These are phyloP conservation scores for Colletotrichum ledebouriae DNA, from an alignment of 2,329 filamentous ascomycete genomes.

Conservation along the genomic window DNA sequence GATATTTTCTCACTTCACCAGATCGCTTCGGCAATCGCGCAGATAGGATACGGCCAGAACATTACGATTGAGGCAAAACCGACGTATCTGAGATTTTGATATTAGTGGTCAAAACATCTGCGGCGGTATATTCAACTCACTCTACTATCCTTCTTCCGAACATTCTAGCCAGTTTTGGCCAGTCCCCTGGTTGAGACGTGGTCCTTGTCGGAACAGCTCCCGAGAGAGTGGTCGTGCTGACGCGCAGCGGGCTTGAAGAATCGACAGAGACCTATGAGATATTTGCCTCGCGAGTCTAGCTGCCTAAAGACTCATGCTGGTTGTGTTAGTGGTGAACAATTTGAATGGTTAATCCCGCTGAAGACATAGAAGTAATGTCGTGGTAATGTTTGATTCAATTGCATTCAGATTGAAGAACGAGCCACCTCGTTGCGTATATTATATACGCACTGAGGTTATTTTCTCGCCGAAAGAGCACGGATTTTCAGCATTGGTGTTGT, in stretches of 20 bases:
- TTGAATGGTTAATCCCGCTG: not conserved
- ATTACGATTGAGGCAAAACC: not conserved
- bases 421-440: no score
- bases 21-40: slow-evolving; percentile 1
- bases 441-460: no score
- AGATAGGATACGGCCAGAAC: slow-evolving; percentile 10
- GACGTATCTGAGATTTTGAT: not conserved
- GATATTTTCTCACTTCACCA: not conserved
- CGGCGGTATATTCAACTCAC: not conserved
- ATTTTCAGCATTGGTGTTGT: no score
- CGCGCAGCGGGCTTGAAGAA: not conserved
- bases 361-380: no score
- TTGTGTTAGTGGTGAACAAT: not conserved
- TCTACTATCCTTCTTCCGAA: not conserved
- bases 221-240: slow-evolving; percentile 1
- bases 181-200: not conserved
- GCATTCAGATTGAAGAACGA: no score
- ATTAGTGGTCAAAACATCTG: no score
- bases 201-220: slow-evolving; percentile 6
- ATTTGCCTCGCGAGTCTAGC: not conserved
- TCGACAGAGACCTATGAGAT: not conserved
- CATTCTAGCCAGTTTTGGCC: not conserved
- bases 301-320: not conserved
- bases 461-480: no score
- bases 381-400: not conserved